Evolutionary conservation across 2,329 filamentous ascomycete species (phyloP), one percentile per base, ranked within the genome.

Genomic region (Microdochium nivale): DNA sequence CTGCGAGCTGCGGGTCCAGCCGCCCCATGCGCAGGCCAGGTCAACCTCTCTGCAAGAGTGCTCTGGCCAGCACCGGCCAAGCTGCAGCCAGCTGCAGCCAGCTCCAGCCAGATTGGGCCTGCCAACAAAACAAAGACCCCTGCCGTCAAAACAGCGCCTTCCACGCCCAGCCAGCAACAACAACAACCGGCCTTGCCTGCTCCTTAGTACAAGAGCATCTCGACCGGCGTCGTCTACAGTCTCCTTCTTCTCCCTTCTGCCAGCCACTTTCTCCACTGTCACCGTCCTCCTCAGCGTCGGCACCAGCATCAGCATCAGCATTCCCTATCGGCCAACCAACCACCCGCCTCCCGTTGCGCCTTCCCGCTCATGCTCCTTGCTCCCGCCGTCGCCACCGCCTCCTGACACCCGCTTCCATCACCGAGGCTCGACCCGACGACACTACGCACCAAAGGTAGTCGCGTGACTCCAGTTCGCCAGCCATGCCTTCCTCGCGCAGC

Each of bases 401-500:
- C 40, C 40, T 44, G 21, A 44, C 40, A 44, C 16, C 21, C 13
- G 40, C 40, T 11, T 19, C 14, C 40, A 16, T 21, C 40, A 8
- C 10, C 7, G n/a, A n/a, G n/a, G n/a, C n/a, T n/a, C n/a, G n/a
- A n/a, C n/a, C n/a, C n/a, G n/a, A n/a, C n/a, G n/a, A n/a, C n/a
- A n/a, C n/a, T n/a, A n/a, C n/a, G n/a, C n/a, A n/a, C n/a, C n/a
- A n/a, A 11, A 16, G 19, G n/a, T 13, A 21, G 40, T 44, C 40
- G 40, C 40, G 40, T 44, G 40, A 44, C n/a, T 19, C 19, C n/a
- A 23, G n/a, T 23, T 21, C 13, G 40, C 40, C 40, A 21, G 21
- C 8, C 19, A 72, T 74, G 58, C 75, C 76, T 69, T 74, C 76
- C 58, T 71, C 67, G 59, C 67, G 70, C 67, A 65, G 63, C 66